Base-by-base conservation (phyloP, 148 eudicot species). In the Rhododendron simsii region DNA sequence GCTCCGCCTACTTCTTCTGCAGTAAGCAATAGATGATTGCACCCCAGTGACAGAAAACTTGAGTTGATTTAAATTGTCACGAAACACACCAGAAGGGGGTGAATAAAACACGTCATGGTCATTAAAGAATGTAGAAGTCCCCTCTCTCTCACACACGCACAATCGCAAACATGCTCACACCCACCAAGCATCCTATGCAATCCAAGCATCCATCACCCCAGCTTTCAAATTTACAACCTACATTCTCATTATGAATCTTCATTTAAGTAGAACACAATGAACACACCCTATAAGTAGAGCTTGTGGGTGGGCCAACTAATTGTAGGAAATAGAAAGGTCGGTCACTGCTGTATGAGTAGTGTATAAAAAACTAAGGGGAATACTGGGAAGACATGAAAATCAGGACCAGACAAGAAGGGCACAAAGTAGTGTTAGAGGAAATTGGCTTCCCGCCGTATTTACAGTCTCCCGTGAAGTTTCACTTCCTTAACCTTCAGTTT, bases 1-100 rank as follows among this genome's bases (percentile, higher is more conserved):
- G 87, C 99, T 95, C 78, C 86, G 93, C 85, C 95, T 89, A 88
- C 88, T 82, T 87, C 98, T 91, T 87, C 99, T 96, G 89, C 87
- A 92, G 84, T 81, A 84, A 89, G 23, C 86, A 75, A 50, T n/a
- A 28, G 7, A 12, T 9, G 61, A 23, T 78, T n/a, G 57, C 59
- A 61, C 26, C 86, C 82, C 73, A 21, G 10, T n/a, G 14, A 41
- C 9, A 75, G 41, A 26, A 55, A 77, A 59, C 14, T 44, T 37
- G 1, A 53, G 48, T 75, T 18, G 73, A 80, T 37, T 35, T 84
- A 6, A 57, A 75, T 53, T 7, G 55, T 63, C 53, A 71, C 8
- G n/a, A 37, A 76, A 20, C n/a, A 75, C 77, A 53, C 35, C 23
- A 77, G 69, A 14, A 39, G 2, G 11, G 53, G 12, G 53, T 8